Evolutionary conservation across 768 basidiomycete genomes (phyloP).

Genomic region (Lactifluus piperatus): DNA sequence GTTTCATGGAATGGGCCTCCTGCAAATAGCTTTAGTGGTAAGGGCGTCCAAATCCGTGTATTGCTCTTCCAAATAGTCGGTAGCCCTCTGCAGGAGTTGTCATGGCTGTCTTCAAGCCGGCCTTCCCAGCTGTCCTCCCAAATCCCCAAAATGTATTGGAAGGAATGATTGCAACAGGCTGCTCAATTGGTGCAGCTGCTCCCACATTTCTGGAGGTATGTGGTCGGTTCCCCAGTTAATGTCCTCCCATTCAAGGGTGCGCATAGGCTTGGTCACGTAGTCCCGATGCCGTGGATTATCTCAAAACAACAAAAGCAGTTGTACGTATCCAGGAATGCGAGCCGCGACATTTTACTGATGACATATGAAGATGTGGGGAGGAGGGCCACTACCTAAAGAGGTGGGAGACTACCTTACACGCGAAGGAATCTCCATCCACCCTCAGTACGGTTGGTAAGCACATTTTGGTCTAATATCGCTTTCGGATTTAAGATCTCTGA

Average conservation of each 20-base stretch:
- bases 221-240: background rate
- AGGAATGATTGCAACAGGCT: conserved; percentile 21
- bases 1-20: conserved; percentile 28
- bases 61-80: background rate
- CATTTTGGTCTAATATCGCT: background rate
- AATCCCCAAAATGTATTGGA: conserved; percentile 27
- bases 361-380: conserved; percentile 25
- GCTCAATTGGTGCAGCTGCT: conserved; percentile 24
- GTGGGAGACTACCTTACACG: conserved; percentile 22
- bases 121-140: conserved; percentile 23
- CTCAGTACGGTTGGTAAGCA: conserved; percentile 22
- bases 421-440: conserved; percentile 21
- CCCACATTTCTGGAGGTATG: conserved; percentile 30
- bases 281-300: conserved; percentile 17
- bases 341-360: background rate
- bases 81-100: conserved; percentile 25
- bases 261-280: conserved; percentile 23
- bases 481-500: background rate
- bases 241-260: background rate
- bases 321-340: conserved; percentile 10
- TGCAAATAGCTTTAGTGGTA: conserved; percentile 23
- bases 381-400: conserved; percentile 24
- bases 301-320: conserved; percentile 21
- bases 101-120: conserved; percentile 27
- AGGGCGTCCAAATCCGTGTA: background rate